Conservation (phyloP, 768 basidiomycete genomes). For the Phylloporus sp. region DNA sequence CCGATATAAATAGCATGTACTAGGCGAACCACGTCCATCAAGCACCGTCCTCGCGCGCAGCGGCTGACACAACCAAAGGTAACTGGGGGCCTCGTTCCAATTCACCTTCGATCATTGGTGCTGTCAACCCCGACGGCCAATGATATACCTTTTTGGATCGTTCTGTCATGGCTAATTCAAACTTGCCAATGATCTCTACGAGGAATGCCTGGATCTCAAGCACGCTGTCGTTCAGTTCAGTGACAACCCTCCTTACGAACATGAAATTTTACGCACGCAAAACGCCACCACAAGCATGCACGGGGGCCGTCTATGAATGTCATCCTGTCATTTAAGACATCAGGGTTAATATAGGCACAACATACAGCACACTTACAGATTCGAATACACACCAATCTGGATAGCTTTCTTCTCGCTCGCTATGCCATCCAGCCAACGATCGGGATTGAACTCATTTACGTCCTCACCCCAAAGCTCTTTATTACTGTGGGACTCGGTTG, state of each 20-base stretch:
- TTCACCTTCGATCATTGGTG: constrained; percentile 35
- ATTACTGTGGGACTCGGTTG: constrained; percentile 11
- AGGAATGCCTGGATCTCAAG: constrained; percentile 57
- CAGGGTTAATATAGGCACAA: neutral
- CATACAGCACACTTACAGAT: constrained; percentile 16
- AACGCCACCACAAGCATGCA: constrained; percentile 30
- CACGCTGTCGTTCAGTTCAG: constrained; percentile 24
- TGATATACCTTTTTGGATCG: constrained; percentile 27
- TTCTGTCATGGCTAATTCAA: constrained; percentile 44
- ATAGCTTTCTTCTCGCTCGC: constrained; percentile 15
- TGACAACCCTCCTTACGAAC: neutral
- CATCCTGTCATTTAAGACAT: constrained; percentile 21
- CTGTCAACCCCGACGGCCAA: constrained; percentile 30
- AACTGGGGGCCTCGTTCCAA: constrained; percentile 28
- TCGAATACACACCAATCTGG: constrained; percentile 28
- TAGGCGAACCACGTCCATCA: too few species aligned
- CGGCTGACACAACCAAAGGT: constrained; percentile 28
- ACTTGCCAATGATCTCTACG: constrained; percentile 50
- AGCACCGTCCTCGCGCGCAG: constrained; percentile 1
- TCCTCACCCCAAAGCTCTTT: constrained; percentile 31
- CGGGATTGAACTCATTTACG: constrained; percentile 30
- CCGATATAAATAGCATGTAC: too few species aligned
- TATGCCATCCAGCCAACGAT: constrained; percentile 23
- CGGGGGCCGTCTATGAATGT: constrained; percentile 25
- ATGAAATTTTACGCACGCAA: constrained; percentile 21